Evolutionary conservation across 176 grass and related monocot species (phyloP), one percentile per base, ranked within the genome.

Genomic region (Oryza longistaminata): DNA sequence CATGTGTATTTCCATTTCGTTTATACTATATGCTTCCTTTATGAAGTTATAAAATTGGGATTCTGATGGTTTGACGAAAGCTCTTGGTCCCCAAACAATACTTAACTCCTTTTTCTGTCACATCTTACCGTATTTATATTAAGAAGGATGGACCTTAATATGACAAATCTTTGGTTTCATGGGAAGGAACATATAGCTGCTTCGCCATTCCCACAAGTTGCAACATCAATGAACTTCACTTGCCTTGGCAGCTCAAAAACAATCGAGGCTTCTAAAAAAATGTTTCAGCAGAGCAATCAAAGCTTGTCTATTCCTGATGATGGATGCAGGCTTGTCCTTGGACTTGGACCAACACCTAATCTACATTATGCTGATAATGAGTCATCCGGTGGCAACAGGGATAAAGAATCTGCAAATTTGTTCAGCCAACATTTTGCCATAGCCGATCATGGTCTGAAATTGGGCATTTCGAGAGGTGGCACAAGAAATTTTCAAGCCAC

Each of bases 1-100:
- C 83, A 89, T 66, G n/a, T 90, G 78, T 99, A 91, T 82, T 95
- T 96, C 66, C 79, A 94, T 89, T 92, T 95, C 13, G 89, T 88
- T 27, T 94, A 92, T 75, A 94, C 88, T 90, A 85, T 76, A 68
- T 87, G 71, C 42, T 87, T 91, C 34, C 83, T 90, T 35, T 33
- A 52, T 85, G 86, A 90, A 88, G 81, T 79, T 86, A 50, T 85
- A 84, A 92, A 82, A 87, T 27, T 87, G 79, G 83, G 71, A 39
- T 82, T 76, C 24, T 81, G 48, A 80, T 69, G 72, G 35, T 71
- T 79, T 34, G 26, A 80, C 22, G 48, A 42, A 87, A 82, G 84
- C 67, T 40, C 73, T 83, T 71, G 65, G 24, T 82, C 68, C 68
- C 70, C 11, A 19, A 69, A 34, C 39, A 64, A 50, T 34, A 45